Conservation (phyloP, 2,329 filamentous ascomycete species). For the Emergomyces pasteurianus region DNA sequence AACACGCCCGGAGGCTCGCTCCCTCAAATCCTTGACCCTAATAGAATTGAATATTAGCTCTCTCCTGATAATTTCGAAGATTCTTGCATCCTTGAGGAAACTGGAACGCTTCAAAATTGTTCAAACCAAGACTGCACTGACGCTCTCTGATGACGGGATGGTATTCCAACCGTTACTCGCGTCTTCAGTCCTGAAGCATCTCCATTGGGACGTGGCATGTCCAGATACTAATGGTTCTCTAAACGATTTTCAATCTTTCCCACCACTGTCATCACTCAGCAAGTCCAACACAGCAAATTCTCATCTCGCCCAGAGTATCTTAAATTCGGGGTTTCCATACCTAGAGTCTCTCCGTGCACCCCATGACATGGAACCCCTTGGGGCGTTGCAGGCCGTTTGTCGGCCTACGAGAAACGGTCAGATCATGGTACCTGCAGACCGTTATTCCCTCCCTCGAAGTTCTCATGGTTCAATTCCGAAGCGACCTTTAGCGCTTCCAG, state of each 20-base stretch:
- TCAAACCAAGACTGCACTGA: slow-evolving; percentile 38
- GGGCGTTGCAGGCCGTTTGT: slow-evolving; percentile 33
- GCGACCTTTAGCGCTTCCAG: slow-evolving; percentile 29
- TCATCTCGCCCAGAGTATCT: slow-evolving; percentile 33
- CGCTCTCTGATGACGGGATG: slow-evolving; percentile 29
- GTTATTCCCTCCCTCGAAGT: slow-evolving; percentile 30
- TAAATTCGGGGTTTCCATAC: slow-evolving; percentile 30
- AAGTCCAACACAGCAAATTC: slow-evolving; percentile 28
- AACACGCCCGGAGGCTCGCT: slow-evolving; percentile 33
- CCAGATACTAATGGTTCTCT: slow-evolving; percentile 25
- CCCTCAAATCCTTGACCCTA: slow-evolving; percentile 38
- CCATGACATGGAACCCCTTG: slow-evolving; percentile 32
- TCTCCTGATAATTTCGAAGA: slow-evolving; percentile 40
- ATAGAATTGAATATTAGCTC: slow-evolving; percentile 44
- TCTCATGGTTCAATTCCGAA: slow-evolving; percentile 31
- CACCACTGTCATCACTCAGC: slow-evolving; percentile 24
- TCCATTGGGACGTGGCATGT: slow-evolving; percentile 46
- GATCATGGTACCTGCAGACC: slow-evolving; percentile 28
- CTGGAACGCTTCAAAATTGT: slow-evolving; percentile 41
- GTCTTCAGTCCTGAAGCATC: slow-evolving; percentile 37
- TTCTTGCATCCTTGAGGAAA: slow-evolving; percentile 36
- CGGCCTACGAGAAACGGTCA: slow-evolving; percentile 27
- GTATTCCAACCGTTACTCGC: slow-evolving; percentile 38
- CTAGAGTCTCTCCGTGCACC: slow-evolving; percentile 32
- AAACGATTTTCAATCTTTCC: slow-evolving; percentile 25